Conservation (phyloP, 306 rosid species). For the Carpinus viminea region DNA sequence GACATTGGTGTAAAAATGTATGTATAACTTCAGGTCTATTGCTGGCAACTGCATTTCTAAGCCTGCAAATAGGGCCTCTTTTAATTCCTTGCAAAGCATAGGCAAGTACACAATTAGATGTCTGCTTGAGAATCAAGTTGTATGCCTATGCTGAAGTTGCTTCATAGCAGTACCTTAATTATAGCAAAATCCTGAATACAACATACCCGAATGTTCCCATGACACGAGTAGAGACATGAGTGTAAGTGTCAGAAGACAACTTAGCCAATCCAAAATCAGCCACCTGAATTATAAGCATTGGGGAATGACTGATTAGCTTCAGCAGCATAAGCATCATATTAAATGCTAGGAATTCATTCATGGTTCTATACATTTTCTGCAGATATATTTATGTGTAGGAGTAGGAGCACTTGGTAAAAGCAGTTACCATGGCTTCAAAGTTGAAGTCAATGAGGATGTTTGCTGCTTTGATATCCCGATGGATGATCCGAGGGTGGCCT, state of each 20-base stretch:
- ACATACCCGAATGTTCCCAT: conserved; percentile 94
- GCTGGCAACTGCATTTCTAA: not conserved
- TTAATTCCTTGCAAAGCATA: not conserved
- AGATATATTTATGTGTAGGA: not conserved
- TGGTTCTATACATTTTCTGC: not conserved
- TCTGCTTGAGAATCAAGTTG: too few relatives aligned
- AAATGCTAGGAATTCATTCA: not conserved
- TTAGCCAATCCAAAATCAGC: conserved; percentile 97
- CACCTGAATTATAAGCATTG: conserved; percentile 49
- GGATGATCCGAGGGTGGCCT: conserved; percentile 89
- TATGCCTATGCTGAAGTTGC: not conserved
- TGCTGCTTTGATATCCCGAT: conserved; percentile 87
- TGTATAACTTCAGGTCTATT: not conserved
- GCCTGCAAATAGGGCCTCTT: not conserved
- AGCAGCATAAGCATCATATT: not conserved
- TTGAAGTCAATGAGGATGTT: conserved; percentile 74
- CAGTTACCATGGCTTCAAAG: conserved; percentile 82
- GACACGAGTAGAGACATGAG: conserved; percentile 89
- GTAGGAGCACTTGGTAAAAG: not conserved
- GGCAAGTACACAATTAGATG: not conserved
- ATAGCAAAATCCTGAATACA: not conserved
- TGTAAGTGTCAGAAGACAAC: conserved; percentile 64
- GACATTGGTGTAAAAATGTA: not conserved
- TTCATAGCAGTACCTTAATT: not conserved
- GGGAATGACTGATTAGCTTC: conserved; percentile 9